Conservation (phyloP, 495 filamentous ascomycete species). For the Pyronema domesticum region DNA sequence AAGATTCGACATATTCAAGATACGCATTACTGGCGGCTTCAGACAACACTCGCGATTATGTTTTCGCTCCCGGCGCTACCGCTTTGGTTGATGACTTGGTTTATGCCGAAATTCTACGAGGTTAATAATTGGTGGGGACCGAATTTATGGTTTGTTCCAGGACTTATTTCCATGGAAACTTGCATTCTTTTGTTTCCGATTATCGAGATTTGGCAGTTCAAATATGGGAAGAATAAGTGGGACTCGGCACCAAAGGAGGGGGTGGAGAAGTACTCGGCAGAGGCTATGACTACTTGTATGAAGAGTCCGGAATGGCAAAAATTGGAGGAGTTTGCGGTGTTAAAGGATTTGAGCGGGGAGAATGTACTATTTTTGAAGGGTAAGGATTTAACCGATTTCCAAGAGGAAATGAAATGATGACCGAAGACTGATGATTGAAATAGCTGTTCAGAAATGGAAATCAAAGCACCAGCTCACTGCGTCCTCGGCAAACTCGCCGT, state of each 20-base stretch:
- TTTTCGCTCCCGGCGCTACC: conserved; percentile 16
- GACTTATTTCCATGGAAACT: conserved; percentile 35
- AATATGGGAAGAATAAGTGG: conserved; percentile 16
- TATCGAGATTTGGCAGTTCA: conserved; percentile 30
- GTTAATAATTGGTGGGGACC: conserved; percentile 21
- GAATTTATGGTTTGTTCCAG: conserved; percentile 30
- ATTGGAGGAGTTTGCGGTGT: conserved; percentile 38
- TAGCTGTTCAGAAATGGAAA: conserved; percentile 3
- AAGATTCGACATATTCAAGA: conserved; percentile 22
- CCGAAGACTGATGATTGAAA: not conserved
- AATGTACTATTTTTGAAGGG: conserved; percentile 43
- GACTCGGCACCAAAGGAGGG: not conserved
- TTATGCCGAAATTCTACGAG: conserved; percentile 16
- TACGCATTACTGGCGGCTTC: conserved; percentile 20
- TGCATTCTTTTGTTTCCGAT: conserved; percentile 38
- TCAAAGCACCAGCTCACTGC: not conserved
- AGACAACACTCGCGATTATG: conserved; percentile 20
- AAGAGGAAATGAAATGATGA: no score
- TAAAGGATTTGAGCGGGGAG: conserved; percentile 41
- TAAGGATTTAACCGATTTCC: conserved; percentile 21
- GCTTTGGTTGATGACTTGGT: conserved; percentile 19
- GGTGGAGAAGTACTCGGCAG: no score
- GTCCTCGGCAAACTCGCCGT: no score
- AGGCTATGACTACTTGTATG: no score
- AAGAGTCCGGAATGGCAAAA: no score